Percentiles rank a stretch among this genome's conserved stretches.
These are phyloP conservation scores for Salvia splendens DNA, from an alignment of 257 asterid genomes.

Conservation along the genomic window DNA sequence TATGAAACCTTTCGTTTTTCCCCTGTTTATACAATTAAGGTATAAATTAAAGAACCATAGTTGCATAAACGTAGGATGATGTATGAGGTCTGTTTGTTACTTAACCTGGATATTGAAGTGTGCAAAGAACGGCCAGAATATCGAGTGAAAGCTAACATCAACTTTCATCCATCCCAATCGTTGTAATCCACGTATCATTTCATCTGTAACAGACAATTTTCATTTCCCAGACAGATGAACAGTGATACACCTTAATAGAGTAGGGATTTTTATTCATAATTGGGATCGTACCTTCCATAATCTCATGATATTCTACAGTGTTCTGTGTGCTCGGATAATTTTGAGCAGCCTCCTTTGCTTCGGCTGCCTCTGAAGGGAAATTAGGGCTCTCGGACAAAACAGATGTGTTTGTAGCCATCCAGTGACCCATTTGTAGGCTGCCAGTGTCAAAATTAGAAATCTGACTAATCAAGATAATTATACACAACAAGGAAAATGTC, in stretches of 20 bases:
- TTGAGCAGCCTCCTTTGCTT: conserved; percentile 88
- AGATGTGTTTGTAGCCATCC: conserved; percentile 88
- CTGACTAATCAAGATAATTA: not conserved
- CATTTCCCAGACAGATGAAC: conserved; percentile 16
- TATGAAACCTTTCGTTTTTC: conserved; percentile 76
- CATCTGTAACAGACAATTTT: conserved; percentile 52
- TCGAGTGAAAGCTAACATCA: conserved; percentile 83
- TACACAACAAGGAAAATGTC: not conserved
- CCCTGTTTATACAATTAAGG: conserved; percentile 50
- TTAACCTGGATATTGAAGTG: conserved; percentile 83
- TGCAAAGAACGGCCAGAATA: conserved; percentile 85
- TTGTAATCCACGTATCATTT: conserved; percentile 82
- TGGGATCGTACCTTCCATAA: conserved; percentile 67
- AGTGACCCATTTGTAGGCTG: conserved; percentile 71
- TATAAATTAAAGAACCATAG: not conserved
- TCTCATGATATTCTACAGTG: conserved; percentile 73
- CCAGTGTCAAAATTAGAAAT: conserved; percentile 20
- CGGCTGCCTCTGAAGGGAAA: conserved; percentile 80
- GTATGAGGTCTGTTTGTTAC: not conserved
- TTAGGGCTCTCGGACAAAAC: conserved; percentile 59
- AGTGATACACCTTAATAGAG: not conserved
- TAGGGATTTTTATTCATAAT: not conserved
- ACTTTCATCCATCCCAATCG: conserved; percentile 80
- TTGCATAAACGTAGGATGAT: not conserved
- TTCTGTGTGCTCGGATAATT: conserved; percentile 54